Evolutionary conservation across 257 asterid genomes (phyloP).

Genomic region (Solanum chmielewskii): DNA sequence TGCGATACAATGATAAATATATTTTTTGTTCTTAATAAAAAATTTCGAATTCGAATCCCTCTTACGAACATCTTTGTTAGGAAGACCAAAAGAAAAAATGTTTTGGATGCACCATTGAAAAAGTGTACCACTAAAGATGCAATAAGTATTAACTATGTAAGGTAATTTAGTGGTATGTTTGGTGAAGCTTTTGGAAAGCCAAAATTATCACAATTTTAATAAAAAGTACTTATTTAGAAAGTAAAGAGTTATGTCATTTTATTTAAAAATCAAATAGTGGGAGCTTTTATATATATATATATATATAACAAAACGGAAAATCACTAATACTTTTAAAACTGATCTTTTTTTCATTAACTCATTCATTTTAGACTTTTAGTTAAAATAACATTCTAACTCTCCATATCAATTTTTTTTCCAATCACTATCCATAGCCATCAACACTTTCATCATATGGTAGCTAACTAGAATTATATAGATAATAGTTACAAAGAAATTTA

Average conservation of each 20-base stretch:
- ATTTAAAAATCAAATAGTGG: too few species aligned
- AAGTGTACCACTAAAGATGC: neutral
- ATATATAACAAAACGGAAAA: too few species aligned
- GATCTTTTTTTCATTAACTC: neutral
- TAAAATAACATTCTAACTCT: neutral
- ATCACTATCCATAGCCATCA: neutral
- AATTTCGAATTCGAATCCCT: neutral
- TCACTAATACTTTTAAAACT: neutral
- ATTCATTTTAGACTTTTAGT: too few species aligned
- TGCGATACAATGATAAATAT: too few species aligned
- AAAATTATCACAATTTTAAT: too few species aligned
- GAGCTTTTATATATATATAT: too few species aligned
- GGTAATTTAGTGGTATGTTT: neutral
- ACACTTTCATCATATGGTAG: neutral
- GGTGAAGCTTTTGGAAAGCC: neutral
- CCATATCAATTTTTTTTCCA: neutral
- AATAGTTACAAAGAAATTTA: too few species aligned
- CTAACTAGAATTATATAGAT: neutral
- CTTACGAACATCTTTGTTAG: too few species aligned
- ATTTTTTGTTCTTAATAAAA: too few species aligned
- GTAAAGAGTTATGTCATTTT: neutral
- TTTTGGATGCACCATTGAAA: neutral
- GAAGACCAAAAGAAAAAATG: neutral
- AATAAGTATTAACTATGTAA: neutral
- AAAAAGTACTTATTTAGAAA: neutral